These are phyloP conservation scores for Monilinia aucupariae DNA, from an alignment of 2,329 filamentous ascomycete species.

Conservation along the genomic window DNA sequence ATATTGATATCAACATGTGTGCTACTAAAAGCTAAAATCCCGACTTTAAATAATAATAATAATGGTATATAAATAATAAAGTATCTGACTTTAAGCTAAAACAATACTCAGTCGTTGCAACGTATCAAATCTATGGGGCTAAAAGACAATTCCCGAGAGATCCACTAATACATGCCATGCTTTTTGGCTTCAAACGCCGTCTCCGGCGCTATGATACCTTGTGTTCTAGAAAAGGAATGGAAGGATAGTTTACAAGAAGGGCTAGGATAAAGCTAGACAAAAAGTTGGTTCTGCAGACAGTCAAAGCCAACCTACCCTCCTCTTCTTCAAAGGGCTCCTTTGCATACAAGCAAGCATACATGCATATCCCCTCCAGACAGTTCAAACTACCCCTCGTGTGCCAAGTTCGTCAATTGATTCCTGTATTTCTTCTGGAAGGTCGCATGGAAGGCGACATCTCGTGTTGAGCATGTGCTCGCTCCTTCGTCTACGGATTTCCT, in stretches of 20 bases:
- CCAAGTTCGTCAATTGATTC: background rate
- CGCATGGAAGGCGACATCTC: slow-evolving; percentile 10
- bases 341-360: background rate
- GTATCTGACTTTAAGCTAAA: background rate
- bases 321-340: background rate
- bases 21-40: too few species aligned
- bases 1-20: too few species aligned
- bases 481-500: background rate
- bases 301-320: background rate
- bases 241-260: background rate
- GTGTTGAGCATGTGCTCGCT: slow-evolving; percentile 9
- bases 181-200: background rate
- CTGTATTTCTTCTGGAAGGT: slow-evolving; percentile 10
- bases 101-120: background rate
- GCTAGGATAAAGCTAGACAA: background rate
- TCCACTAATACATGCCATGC: background rate
- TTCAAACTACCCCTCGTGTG: background rate
- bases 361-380: slow-evolving; percentile 7
- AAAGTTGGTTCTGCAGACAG: background rate
- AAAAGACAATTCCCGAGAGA: background rate
- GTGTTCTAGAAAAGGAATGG: slow-evolving; percentile 10
- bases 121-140: background rate
- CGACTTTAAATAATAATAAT: too few species aligned
- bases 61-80: too few species aligned
- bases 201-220: background rate